Evolutionary conservation across 805 yeast genomes (phyloP).

Genomic region (Ogataea populi-albae): DNA sequence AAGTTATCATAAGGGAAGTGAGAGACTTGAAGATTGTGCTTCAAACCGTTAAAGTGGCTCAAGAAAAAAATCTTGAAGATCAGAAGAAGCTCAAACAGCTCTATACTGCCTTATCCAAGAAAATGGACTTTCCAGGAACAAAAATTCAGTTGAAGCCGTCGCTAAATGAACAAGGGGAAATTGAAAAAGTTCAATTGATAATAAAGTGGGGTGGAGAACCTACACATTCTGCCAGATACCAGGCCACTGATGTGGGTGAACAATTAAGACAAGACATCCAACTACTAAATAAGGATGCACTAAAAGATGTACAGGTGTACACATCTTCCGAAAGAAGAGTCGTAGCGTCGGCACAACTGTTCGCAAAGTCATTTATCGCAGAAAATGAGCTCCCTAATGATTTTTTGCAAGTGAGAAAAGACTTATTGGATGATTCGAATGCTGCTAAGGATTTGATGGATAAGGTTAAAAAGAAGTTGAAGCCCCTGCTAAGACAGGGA

Average conservation of each 20-base stretch:
- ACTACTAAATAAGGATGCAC: conserved; percentile 76
- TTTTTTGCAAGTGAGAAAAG: conserved; percentile 79
- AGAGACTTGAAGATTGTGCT: conserved; percentile 82
- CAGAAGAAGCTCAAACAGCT: conserved; percentile 70
- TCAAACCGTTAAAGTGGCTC: conserved; percentile 79
- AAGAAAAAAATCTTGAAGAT: conserved; percentile 78
- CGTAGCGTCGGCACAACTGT: conserved; percentile 84
- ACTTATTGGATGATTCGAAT: conserved; percentile 89
- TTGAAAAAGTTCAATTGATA: conserved; percentile 93
- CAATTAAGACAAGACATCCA: conserved; percentile 90
- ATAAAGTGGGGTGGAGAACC: conserved; percentile 99
- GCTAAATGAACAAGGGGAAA: conserved; percentile 58
- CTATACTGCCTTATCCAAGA: conserved; percentile 81
- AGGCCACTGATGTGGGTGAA: conserved; percentile 93
- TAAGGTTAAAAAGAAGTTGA: conserved; percentile 92
- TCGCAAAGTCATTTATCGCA: conserved; percentile 71
- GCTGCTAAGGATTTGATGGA: conserved; percentile 99
- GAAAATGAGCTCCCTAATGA: conserved; percentile 72
- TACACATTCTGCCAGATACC: conserved; percentile 94
- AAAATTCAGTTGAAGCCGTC: conserved; percentile 94
- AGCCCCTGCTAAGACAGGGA: conserved; percentile 91
- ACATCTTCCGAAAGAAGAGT: conserved; percentile 96
- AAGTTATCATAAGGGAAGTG: conserved; percentile 89
- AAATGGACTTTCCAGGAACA: conserved; percentile 90
- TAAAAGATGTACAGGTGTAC: conserved; percentile 80